Percentiles rank a stretch among this genome's conserved stretches.
Evolutionary conservation across 164 flowering plant genomes (phyloP).

Genomic region (Euptelea pleiosperma): DNA sequence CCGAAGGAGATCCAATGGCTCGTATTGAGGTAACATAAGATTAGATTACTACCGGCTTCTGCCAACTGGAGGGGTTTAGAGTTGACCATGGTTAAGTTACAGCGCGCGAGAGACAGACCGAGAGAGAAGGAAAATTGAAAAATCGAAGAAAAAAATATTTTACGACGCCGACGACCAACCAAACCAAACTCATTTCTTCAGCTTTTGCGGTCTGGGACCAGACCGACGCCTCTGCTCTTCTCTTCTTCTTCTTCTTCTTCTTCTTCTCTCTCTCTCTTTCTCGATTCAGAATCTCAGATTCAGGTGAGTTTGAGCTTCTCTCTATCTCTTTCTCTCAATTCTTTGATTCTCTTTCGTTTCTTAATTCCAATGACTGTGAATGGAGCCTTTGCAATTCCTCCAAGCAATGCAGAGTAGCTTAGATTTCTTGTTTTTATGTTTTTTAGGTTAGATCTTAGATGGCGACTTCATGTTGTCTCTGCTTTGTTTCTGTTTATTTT

Average conservation of each 20-base stretch:
- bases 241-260: not conserved
- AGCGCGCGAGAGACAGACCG: not conserved
- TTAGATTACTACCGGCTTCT: too few relatives aligned
- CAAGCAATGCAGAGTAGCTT: not conserved
- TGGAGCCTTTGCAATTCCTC: not conserved
- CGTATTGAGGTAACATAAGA: too few relatives aligned
- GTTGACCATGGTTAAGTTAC: constrained; percentile 8
- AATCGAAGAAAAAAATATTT: not conserved
- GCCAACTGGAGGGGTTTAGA: too few relatives aligned
- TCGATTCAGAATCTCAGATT: constrained; percentile 8
- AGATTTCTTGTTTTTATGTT: not conserved
- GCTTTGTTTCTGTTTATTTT: not conserved
- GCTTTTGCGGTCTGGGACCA: not conserved
- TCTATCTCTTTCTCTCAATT: too few relatives aligned
- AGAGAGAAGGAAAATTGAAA: not conserved
- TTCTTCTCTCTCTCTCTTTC: constrained; percentile 5
- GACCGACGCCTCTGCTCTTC: not conserved
- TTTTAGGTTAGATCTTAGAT: constrained; percentile 1
- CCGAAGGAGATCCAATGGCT: too few relatives aligned
- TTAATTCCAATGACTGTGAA: not conserved
- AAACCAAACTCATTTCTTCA: constrained; percentile 1
- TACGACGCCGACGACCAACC: constrained; percentile 39
- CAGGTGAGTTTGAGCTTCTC: constrained; percentile 18
- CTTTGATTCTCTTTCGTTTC: constrained; percentile 5
- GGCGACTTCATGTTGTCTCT: not conserved